Conservation (phyloP, 805 yeast genomes). For the Isabelozyma gotoi region DNA sequence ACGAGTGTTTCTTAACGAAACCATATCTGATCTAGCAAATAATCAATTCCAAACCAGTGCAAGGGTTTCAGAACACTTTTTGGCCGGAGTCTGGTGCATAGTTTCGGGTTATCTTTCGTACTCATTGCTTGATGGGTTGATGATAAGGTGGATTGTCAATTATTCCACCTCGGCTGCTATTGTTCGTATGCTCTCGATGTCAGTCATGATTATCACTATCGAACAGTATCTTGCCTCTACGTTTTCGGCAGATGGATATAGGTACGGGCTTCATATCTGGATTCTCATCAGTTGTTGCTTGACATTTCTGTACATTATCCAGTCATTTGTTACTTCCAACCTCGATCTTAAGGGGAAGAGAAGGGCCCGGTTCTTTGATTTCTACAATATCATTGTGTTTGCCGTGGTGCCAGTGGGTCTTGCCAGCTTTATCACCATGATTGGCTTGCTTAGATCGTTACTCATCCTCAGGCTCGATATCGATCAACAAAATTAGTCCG, state of each 20-base stretch:
- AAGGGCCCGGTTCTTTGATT: constrained; percentile 70
- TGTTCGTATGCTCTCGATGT: constrained; percentile 80
- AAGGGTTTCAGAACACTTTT: constrained; percentile 71
- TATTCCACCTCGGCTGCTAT: constrained; percentile 88
- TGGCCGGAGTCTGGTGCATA: constrained; percentile 90
- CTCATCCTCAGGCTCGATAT: constrained; percentile 72
- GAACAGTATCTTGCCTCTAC: constrained; percentile 68
- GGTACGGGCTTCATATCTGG: constrained; percentile 86
- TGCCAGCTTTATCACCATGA: constrained; percentile 91
- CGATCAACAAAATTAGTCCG: constrained; percentile 14
- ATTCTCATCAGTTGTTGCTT: constrained; percentile 81
- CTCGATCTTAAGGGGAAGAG: constrained; percentile 49
- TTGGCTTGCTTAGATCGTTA: constrained; percentile 73
- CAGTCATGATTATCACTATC: constrained; percentile 65
- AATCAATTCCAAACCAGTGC: constrained; percentile 43
- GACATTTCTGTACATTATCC: constrained; percentile 78
- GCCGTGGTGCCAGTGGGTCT: constrained; percentile 98
- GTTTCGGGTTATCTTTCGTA: constrained; percentile 85
- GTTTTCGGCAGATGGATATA: constrained; percentile 63
- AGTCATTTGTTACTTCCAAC: constrained; percentile 84
- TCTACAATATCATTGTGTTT: constrained; percentile 86
- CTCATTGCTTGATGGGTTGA: constrained; percentile 81
- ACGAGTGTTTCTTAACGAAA: constrained; percentile 23
- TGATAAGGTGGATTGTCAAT: constrained; percentile 91
- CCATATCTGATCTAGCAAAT: constrained; percentile 2